These are phyloP conservation scores for Cystobasidium tubakii DNA, from an alignment of 768 basidiomycete species.

Conservation along the genomic window DNA sequence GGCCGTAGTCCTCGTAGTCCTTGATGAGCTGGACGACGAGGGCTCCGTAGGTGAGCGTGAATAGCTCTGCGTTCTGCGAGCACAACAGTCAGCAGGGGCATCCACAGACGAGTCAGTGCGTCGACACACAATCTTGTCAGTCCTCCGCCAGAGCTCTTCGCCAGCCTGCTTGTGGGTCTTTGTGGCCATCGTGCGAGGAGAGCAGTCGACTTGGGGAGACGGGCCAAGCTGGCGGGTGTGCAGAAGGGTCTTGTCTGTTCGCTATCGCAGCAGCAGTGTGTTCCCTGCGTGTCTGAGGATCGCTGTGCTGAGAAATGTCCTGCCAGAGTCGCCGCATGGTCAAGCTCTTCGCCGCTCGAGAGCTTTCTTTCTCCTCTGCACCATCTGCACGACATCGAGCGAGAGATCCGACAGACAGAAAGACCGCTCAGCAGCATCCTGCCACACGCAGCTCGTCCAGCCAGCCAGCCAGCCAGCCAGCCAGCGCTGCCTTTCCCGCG, in stretches of 20 bases:
- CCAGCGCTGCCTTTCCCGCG: too few species aligned
- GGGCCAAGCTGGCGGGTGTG: background rate
- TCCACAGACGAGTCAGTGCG: background rate
- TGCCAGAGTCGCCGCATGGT: background rate
- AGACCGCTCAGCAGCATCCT: background rate
- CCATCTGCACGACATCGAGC: too few species aligned
- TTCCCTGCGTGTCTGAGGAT: too few species aligned
- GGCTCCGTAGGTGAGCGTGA: constrained; percentile 92
- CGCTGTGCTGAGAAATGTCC: too few species aligned
- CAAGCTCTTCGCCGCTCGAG: background rate
- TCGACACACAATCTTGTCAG: constrained; percentile 78
- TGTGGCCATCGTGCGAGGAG: constrained; percentile 14
- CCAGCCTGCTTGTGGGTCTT: constrained; percentile 62
- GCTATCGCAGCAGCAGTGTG: too few species aligned
- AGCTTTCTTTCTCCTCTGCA: too few species aligned
- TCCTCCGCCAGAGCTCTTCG: constrained; percentile 93
- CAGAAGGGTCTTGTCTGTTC: background rate
- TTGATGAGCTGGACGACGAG: constrained; percentile 97
- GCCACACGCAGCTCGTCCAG: too few species aligned
- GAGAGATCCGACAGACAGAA: too few species aligned
- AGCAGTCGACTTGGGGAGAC: background rate
- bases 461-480: background rate
- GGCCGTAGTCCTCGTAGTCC: constrained; percentile 94
- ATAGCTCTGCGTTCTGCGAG: constrained; percentile 75
- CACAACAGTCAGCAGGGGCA: background rate